Percentiles rank a stretch among this genome's conserved stretches.
Conservation (phyloP, 73 alveolate species). For the Vitrella brassicaformis region DNA sequence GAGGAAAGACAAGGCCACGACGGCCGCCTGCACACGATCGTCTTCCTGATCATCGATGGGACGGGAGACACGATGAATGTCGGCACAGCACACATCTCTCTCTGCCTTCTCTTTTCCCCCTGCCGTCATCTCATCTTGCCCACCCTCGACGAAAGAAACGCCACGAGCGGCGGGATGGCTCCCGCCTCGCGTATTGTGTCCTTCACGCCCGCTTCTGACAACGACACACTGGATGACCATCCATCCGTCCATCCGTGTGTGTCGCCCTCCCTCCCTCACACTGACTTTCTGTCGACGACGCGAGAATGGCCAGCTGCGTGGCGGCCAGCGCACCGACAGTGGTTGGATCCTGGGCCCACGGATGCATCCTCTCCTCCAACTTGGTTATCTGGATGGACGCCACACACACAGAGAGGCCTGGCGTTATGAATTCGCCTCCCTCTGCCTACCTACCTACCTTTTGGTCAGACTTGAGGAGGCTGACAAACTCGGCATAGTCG, state of each 20-base stretch:
- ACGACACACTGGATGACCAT: too few species aligned
- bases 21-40: constrained; percentile 27
- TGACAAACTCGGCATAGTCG: background rate
- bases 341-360: constrained; percentile 37
- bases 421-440: too few species aligned
- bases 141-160: constrained; percentile 21
- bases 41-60: background rate
- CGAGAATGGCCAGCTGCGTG: constrained; percentile 33
- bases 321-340: constrained; percentile 20
- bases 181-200: constrained; percentile 7
- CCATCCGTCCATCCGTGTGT: background rate
- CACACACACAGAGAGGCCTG: too few species aligned
- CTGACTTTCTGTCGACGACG: constrained; percentile 14
- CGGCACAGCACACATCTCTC: background rate
- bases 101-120: background rate
- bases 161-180: constrained; percentile 24
- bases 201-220: too few species aligned
- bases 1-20: constrained; percentile 27
- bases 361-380: constrained; percentile 37
- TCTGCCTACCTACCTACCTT: too few species aligned
- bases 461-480: background rate
- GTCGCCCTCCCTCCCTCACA: background rate
- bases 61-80: background rate
- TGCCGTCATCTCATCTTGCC: constrained; percentile 1
- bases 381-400: too few species aligned